Evolutionary conservation across 371 early-diverging fungal genomes (phyloP), one percentile per base, ranked within the genome.

Genomic region (Funneliformis caledonium): DNA sequence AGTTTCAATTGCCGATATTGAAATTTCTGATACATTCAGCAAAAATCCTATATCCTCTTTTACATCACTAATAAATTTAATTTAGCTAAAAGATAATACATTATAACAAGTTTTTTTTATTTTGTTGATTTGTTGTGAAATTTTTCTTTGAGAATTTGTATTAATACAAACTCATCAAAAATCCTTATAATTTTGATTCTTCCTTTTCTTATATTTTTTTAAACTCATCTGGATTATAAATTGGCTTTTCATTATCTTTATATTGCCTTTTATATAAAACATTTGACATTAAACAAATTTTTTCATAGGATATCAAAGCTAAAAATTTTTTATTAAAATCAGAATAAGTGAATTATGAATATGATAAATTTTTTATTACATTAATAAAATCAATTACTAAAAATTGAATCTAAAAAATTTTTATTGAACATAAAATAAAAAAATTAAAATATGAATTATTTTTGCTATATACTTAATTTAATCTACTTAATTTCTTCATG

Each of bases 121-220:
- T 76, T 76, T 76, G 42, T 26, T 76, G 2, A 62, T 76, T 76
- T 42, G 62, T 75, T 16, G 60, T 75, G 60, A 59, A n/a, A 60
- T 37, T 60, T 42, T 75, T 75, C 9, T 43, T 75, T 75, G 59
- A 3, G 43, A 42, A 26, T 76, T 76, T 48, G 76, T 76, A 11
- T 43, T 31, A 76, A n/a, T 7, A 61, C 4, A 9, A 75, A 45
- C 61, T 76, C 0, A 76, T 76, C 19, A 61, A 75, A 60, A 76
- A 76, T 10, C 61, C 62, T 43, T 72, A 9, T 16, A 60, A 61
- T 60, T 4, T 19, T 16, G 8, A 60, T 60, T 75, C 42, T 60
- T 33, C 45, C 33, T 33, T 45, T n/a, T n/a, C n/a, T n/a, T n/a
- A n/a, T 33, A 61, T 19, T 76, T 59, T 43, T 76, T 61, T 76